Evolutionary conservation across 768 basidiomycete genomes (phyloP), one percentile per base, ranked within the genome.

Genomic region (Tulasnella sp.): DNA sequence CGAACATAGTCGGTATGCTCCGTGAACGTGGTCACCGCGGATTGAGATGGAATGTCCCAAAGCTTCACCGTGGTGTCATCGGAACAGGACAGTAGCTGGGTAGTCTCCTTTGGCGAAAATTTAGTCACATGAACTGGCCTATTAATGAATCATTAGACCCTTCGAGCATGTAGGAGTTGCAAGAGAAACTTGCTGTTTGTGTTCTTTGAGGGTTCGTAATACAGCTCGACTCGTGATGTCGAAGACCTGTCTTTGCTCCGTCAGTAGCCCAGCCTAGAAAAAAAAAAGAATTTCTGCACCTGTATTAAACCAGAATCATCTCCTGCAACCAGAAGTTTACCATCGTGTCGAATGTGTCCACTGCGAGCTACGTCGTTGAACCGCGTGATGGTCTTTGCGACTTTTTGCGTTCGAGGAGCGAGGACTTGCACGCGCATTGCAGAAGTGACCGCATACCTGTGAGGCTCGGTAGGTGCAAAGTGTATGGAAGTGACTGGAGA

Each of bases 1-100:
- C 97, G 95, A 79, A 99, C 94, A 82, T 99, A 99, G 85, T 99
- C 97, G 58, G 93, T 89, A 82, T 99, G 97, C 71, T 90, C 88
- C 34, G 87, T 85, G 81, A 99, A 95, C 25, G 94, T 95, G 15
- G 86, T 86, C 77, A 94, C 84, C 64, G 90, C 86, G 0, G 91
- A 85, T 83, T 97, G 91, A 8, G 96, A 94, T 7, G 97, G 94
- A 19, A 99, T 90, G 83, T 99, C 97, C 93, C 96, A 99, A 0
- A 99, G 85, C 82, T 90, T 92, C 74, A 93, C 93, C 31, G 96
- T 96, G 2, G 93, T 94, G 82, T 99, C 97, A 83, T 99, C 97
- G 2, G 96, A 98, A 80, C 94, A 96, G 4, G 97, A 96, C 37
- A 99, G 87, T 72, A 98, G 85, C 79, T 94, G 93, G 0, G 93